Percentiles rank a stretch among this genome's conserved stretches.
Evolutionary conservation across 805 yeast species (phyloP).

Genomic region (Yarrowia yakushimensis): DNA sequence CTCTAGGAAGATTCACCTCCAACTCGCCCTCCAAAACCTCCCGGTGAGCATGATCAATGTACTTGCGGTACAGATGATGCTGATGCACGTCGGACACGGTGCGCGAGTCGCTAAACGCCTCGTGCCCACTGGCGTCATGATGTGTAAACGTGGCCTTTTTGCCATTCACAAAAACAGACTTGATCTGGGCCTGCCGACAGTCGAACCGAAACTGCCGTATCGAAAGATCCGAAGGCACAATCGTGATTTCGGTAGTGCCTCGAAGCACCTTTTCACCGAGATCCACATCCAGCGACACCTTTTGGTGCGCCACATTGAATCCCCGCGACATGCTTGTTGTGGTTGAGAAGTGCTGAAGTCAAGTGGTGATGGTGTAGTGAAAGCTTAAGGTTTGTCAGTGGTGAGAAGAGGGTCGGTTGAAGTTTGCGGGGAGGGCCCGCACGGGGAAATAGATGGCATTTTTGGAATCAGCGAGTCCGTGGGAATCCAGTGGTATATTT

Average conservation of each 20-base stretch:
- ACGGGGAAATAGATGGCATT: no score
- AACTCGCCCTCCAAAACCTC: constrained; percentile 63
- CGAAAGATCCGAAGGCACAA: constrained; percentile 62
- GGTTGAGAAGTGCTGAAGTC: no score
- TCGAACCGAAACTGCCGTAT: constrained; percentile 66
- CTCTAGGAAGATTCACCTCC: constrained; percentile 59
- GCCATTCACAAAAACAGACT: constrained; percentile 62
- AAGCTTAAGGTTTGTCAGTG: not conserved
- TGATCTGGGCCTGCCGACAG: constrained; percentile 62
- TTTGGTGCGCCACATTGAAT: constrained; percentile 78
- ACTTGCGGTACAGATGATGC: constrained; percentile 56
- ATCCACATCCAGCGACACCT: constrained; percentile 76
- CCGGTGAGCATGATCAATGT: constrained; percentile 51
- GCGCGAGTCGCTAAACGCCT: constrained; percentile 33
- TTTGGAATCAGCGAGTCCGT: no score
- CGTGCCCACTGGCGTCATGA: constrained; percentile 49
- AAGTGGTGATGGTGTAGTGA: not conserved
- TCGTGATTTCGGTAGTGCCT: constrained; percentile 80
- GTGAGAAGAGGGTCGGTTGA: not conserved
- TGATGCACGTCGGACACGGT: constrained; percentile 43
- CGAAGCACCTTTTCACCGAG: constrained; percentile 52
- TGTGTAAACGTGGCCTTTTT: constrained; percentile 54
- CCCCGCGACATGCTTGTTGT: constrained; percentile 33
- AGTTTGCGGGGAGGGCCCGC: not conserved
- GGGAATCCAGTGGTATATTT: no score